These are phyloP conservation scores for Musa beccarii DNA, from an alignment of 176 grass and related monocot genomes.

Conservation along the genomic window DNA sequence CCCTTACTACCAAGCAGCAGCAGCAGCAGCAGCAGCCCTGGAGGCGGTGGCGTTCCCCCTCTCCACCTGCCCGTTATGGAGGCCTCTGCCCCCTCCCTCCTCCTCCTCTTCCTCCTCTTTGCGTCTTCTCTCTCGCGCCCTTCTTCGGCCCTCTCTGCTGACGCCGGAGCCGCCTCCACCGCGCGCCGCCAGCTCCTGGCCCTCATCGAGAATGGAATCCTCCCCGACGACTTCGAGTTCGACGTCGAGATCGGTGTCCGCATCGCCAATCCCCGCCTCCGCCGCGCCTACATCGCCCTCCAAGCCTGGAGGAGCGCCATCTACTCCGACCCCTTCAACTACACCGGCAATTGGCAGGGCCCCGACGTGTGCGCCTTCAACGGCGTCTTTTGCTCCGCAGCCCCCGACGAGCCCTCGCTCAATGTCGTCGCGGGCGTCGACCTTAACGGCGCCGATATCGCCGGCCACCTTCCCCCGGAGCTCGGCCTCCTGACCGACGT, in stretches of 20 bases:
- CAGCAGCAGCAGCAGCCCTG: too few species aligned
- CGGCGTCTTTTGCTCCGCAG: background rate
- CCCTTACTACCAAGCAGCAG: too few species aligned
- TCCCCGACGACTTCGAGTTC: background rate
- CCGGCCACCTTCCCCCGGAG: conserved; percentile 56
- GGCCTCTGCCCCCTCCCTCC: too few species aligned
- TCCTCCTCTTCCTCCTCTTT: too few species aligned
- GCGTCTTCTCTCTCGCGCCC: too few species aligned
- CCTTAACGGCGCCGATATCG: conserved; percentile 84
- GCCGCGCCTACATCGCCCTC: background rate
- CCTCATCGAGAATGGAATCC: background rate
- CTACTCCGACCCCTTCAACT: background rate
- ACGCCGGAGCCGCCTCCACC: too few species aligned
- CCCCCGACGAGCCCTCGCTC: conserved; percentile 24
- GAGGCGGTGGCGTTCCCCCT: too few species aligned
- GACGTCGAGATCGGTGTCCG: background rate
- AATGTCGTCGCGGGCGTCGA: conserved; percentile 66
- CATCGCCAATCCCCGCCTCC: background rate
- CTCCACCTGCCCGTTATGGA: too few species aligned
- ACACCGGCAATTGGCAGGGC: background rate
- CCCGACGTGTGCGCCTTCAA: background rate
- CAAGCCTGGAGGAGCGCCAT: background rate
- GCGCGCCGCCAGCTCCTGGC: too few species aligned
- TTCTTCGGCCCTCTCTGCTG: too few species aligned
- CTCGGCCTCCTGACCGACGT: conserved; percentile 56